Evolutionary conservation across 371 early-diverging fungal genomes (phyloP), one percentile per base, ranked within the genome.

Genomic region (Quaeritorhiza haematococci): DNA sequence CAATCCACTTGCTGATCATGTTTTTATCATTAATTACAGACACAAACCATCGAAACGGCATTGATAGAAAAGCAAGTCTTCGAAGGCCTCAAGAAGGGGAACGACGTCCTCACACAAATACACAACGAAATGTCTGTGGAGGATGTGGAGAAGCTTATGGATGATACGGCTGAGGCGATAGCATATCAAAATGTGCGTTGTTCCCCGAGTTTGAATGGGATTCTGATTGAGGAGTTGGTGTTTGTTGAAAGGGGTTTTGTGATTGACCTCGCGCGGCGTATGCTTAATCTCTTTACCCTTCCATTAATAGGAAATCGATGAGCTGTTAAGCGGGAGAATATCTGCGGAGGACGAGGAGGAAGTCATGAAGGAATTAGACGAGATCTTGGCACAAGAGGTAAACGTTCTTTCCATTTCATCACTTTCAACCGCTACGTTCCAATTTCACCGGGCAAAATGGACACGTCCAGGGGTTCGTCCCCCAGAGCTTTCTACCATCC

Each of bases 101-200:
- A 88, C 73, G 76, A 76, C 19, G 92, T 93, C 1, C 71, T 97
- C 44, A 86, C 87, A 48, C 84, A 90, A 63, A 82, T 97, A 17
- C 88, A 95, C 67, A 85, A 86, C 55, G 96, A 94, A 59, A 90
- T 88, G 79, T 86, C 86, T 5, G 49, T 97, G n/a, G 92, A 95
- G n/a, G 86, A 84, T 13, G 95, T 96, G 0, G 91, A 96, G 56
- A 81, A 83, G 51, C 71, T 97, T 29, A 91, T 96, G 87, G 92
- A 93, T 48, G 95, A 97, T 55, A 95, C 96, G 0, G 91, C 89
- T 0, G 98, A 96, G 38, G 94, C 91, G 3, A 89, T 96, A 65
- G 93, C 89, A 0, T 96, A 96, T 64, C 98, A 97, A 66, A 88
- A 91, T 57, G 92, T 63, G 33, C 47, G 43, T 59, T 57, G 3